These are phyloP conservation scores for Solanum pinnatisectum DNA, from an alignment of 257 asterid species.

Conservation along the genomic window DNA sequence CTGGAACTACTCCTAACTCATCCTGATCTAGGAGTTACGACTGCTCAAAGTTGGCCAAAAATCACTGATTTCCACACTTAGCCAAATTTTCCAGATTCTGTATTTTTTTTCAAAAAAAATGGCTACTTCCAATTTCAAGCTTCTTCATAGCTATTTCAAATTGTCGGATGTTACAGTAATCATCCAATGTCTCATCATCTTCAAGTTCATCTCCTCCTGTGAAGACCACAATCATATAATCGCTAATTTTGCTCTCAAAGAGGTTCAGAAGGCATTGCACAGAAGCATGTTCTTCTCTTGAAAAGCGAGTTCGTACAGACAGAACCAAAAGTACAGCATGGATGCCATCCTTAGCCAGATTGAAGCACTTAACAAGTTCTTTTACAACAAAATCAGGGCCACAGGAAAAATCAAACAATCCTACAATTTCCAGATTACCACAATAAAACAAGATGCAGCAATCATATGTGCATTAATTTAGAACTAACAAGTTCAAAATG, in stretches of 20 bases:
- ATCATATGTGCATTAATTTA: background rate
- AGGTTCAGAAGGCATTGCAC: constrained; percentile 41
- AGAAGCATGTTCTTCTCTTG: constrained; percentile 65
- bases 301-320: constrained; percentile 56
- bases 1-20: too few relatives aligned
- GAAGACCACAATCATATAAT: constrained; percentile 66
- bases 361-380: constrained; percentile 64
- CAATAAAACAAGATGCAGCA: background rate
- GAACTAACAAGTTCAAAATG: background rate
- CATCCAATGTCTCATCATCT: constrained; percentile 43
- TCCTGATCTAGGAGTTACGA: too few relatives aligned
- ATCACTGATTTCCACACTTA: too few relatives aligned
- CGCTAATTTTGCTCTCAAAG: constrained; percentile 53
- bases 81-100: too few relatives aligned
- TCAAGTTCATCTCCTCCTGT: constrained; percentile 83
- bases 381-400: constrained; percentile 29
- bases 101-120: too few relatives aligned
- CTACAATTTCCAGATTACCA: constrained; percentile 17
- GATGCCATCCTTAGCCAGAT: constrained; percentile 76
- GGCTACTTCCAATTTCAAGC: too few relatives aligned
- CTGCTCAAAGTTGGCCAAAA: too few relatives aligned
- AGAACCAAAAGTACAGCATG: constrained; percentile 69
- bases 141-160: too few relatives aligned
- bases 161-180: too few relatives aligned
- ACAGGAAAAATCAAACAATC: constrained; percentile 42